These are phyloP conservation scores for Coniella lustricola DNA, from an alignment of 2,329 filamentous ascomycete genomes.

Conservation along the genomic window DNA sequence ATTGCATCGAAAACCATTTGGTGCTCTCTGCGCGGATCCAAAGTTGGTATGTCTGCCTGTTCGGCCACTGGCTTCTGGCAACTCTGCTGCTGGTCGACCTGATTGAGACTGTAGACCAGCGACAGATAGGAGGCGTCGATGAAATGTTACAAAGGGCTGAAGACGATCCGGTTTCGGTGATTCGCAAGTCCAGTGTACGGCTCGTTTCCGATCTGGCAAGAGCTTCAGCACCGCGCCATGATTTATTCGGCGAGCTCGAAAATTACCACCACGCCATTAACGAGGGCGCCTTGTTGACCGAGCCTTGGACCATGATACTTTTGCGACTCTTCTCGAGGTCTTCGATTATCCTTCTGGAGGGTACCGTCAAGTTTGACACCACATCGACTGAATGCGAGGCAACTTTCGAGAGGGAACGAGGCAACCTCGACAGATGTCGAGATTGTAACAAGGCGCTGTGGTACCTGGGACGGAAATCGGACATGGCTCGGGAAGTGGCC, in stretches of 20 bases:
- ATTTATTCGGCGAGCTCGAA: slow-evolving; percentile 22
- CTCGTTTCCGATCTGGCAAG: slow-evolving; percentile 42
- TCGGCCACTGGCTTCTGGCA: slow-evolving; percentile 52
- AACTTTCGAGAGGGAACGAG: slow-evolving; percentile 19
- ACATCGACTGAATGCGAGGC: slow-evolving; percentile 14
- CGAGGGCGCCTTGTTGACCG: slow-evolving; percentile 49
- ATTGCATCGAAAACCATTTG: slow-evolving; percentile 43
- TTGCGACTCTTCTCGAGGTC: slow-evolving; percentile 46
- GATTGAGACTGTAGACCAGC: slow-evolving; percentile 42
- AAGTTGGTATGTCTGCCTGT: slow-evolving; percentile 53
- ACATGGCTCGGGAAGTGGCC: slow-evolving; percentile 26
- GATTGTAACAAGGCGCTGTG: slow-evolving; percentile 46
- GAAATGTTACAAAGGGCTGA: slow-evolving; percentile 22
- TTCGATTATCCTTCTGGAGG: slow-evolving; percentile 31
- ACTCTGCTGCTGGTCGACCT: slow-evolving; percentile 48
- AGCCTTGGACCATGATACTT: slow-evolving; percentile 52
- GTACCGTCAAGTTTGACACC: slow-evolving; percentile 3
- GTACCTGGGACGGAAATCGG: slow-evolving; percentile 49
- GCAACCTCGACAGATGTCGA: slow-evolving; percentile 31
- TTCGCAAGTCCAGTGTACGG: slow-evolving; percentile 37
- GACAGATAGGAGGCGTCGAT: slow-evolving; percentile 22
- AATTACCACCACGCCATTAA: slow-evolving; percentile 48
- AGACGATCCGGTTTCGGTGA: slow-evolving; percentile 29
- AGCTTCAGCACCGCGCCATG: slow-evolving; percentile 30
- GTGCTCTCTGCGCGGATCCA: slow-evolving; percentile 45